Evolutionary conservation across 129 eudicot genomes (phyloP).

Genomic region (Flaveria ramosissima): DNA sequence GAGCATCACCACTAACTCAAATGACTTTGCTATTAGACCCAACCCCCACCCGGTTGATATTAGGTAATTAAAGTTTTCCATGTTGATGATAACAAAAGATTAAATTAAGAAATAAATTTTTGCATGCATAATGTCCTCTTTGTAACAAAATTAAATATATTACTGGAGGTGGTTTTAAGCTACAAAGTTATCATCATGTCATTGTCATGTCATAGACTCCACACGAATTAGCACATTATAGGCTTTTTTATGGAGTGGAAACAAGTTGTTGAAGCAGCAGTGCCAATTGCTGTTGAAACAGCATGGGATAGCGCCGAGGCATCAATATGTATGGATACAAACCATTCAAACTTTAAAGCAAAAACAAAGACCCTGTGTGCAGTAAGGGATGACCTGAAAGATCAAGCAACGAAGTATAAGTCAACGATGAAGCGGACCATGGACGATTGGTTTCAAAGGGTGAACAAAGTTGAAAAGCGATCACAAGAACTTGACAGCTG

Average conservation of each 20-base stretch:
- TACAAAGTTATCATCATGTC: background rate
- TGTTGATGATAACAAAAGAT: too few relatives aligned
- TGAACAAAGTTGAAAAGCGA: slow-evolving; percentile 19
- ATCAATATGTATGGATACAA: slow-evolving; percentile 25
- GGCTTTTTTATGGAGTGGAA: slow-evolving; percentile 21
- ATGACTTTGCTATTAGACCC: too few relatives aligned
- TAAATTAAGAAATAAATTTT: background rate
- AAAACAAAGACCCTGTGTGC: slow-evolving; percentile 35
- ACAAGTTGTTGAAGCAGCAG: slow-evolving; percentile 9
- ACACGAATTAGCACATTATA: slow-evolving; percentile 7
- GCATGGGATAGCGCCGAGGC: slow-evolving; percentile 29
- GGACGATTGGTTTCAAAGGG: slow-evolving; percentile 36
- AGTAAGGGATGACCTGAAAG: slow-evolving; percentile 30
- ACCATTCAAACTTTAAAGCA: slow-evolving; percentile 19
- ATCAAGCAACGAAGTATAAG: slow-evolving; percentile 24
- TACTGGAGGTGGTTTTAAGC: background rate
- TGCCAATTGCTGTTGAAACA: slow-evolving; percentile 24
- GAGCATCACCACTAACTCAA: too few relatives aligned
- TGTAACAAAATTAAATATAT: background rate
- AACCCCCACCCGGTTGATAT: too few relatives aligned
- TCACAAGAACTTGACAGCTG: slow-evolving; percentile 24
- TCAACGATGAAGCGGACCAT: slow-evolving; percentile 28
- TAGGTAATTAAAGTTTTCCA: too few relatives aligned
- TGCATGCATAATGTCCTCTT: background rate
- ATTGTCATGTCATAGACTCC: background rate